Evolutionary conservation across 495 filamentous ascomycete genomes (phyloP).

Genomic region (Amniculicola lignicola): DNA sequence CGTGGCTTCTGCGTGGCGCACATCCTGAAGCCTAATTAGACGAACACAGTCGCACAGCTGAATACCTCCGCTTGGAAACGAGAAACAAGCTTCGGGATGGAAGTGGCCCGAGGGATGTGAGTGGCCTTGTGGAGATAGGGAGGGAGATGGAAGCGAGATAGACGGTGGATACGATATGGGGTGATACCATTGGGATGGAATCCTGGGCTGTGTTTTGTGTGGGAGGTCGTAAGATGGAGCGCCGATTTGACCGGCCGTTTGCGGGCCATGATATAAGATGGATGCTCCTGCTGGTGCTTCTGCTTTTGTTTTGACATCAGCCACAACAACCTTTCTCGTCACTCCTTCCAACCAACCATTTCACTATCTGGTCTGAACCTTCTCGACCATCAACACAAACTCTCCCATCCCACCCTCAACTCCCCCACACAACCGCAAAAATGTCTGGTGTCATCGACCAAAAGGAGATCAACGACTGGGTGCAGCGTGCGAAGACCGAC

Average conservation of each 20-base stretch:
- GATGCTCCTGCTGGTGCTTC: too few relatives aligned
- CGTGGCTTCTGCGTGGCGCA: neutral
- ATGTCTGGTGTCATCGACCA: conserved; percentile 25
- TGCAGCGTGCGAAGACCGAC: conserved; percentile 38
- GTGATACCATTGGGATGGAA: neutral
- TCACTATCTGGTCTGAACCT: too few relatives aligned
- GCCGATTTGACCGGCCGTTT: too few relatives aligned
- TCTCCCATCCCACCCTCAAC: neutral
- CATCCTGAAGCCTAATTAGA: too few relatives aligned
- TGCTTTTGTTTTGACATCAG: too few relatives aligned
- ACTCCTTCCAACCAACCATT: too few relatives aligned
- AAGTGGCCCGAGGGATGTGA: neutral
- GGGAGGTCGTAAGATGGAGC: too few relatives aligned
- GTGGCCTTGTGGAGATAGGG: neutral
- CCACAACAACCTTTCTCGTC: too few relatives aligned
- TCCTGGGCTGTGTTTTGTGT: neutral
- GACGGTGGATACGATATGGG: neutral
- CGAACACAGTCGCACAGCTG: too few relatives aligned
- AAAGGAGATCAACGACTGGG: conserved; percentile 41
- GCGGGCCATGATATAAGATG: too few relatives aligned
- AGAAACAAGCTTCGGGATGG: too few relatives aligned
- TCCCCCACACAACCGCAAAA: neutral
- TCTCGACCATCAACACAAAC: neutral
- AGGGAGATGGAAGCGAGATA: neutral
- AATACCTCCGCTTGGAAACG: too few relatives aligned